Evolutionary conservation across 1,284 basidiomycete genomes (phyloP), one percentile per base, ranked within the genome.

Genomic region (Wallemia ichthyophaga): DNA sequence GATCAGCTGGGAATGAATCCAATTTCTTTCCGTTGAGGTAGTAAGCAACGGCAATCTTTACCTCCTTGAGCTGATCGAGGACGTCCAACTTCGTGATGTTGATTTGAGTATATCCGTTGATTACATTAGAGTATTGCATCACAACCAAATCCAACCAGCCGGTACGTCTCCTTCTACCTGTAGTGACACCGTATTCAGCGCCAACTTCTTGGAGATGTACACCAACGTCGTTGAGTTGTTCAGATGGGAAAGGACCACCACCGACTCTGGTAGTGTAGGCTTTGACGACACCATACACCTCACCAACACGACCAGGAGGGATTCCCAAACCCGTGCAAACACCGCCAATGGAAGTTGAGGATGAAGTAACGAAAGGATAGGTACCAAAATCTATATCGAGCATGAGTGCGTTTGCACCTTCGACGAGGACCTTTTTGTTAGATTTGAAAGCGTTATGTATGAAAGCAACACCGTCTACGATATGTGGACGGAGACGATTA

Each of bases 81-180:
- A 98, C 76, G 66, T 98, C 92, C 61, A 98, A 79, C 71, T 98
- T 98, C 62, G 92, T 98, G 64, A 98, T 75, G 73, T 98, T 98
- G 64, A 96, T 74, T 60, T 73, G 70, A 66, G 92, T 88, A 72
- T 96, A 98, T 54, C 92, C 92, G 71, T 98, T 98, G 76, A 98
- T 87, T 63, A 87, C 72, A 67, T 76, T 81, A 26, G 92, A 96
- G 71, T 96, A 84, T 68, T 80, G 82, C 75, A 96, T 78, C 60
- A 95, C 88, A 61, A 95, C 86, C 24, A 96, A 75, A 71, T 98
- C 94, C 58, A 98, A 79, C 94, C 94, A 98, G 25, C 92, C 92
- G 69, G 88, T 91, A 60, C 94, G 82, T 62, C 92, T 78, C 59
- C 85, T 75, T 32, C 92, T 80, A 25, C 92, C 92, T 0, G 92